These are phyloP conservation scores for Carex kokanica DNA, from an alignment of 176 grass and related monocot genomes.

Conservation along the genomic window DNA sequence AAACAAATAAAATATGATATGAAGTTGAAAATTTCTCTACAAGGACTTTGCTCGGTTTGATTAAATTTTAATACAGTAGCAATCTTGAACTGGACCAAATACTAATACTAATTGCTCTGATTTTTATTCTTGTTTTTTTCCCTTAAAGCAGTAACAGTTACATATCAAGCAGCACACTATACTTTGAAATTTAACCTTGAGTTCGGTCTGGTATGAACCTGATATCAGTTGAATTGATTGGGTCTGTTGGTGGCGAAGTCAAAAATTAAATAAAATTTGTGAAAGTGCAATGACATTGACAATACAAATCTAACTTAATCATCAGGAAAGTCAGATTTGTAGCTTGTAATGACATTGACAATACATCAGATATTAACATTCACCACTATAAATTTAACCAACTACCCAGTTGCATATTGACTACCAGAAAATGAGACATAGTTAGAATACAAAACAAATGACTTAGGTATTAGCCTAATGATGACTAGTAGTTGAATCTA, in stretches of 20 bases:
- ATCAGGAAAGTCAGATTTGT: slow-evolving; percentile 12
- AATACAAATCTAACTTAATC: slow-evolving; percentile 11
- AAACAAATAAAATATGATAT: neutral
- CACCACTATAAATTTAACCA: neutral
- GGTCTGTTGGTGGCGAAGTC: neutral
- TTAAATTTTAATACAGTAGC: neutral
- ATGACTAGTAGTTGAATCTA: neutral
- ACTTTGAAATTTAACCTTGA: neutral
- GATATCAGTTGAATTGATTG: slow-evolving; percentile 11
- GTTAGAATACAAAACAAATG: neutral
- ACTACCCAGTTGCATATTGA: slow-evolving; percentile 6
- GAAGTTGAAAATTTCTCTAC: neutral
- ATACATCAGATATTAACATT: neutral
- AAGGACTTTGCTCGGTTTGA: neutral
- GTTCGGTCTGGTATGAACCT: neutral
- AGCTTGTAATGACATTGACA: slow-evolving; percentile 12
- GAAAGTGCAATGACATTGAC: neutral
- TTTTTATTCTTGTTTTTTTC: neutral
- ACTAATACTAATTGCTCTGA: neutral
- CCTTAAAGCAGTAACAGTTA: neutral
- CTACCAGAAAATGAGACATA: neutral
- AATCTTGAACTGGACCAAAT: neutral
- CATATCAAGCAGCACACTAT: neutral
- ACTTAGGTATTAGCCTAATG: neutral
- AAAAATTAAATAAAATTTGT: neutral